Conservation (phyloP, 75 land plant species). For the Picea glauca region DNA sequence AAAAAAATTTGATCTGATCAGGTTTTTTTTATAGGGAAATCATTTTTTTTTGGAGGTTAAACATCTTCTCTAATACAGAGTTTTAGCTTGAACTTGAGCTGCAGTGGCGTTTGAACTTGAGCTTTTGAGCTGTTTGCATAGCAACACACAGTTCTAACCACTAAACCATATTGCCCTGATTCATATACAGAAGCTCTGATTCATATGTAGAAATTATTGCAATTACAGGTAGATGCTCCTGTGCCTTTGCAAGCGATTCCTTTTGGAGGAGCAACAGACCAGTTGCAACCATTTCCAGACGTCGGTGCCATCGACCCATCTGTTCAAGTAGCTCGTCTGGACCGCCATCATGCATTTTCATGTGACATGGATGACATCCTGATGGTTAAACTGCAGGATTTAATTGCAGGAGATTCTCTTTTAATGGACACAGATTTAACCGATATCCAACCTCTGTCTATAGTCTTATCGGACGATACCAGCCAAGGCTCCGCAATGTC, state of each 20-base stretch:
- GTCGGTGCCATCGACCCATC: neutral
- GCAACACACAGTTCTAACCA: no score
- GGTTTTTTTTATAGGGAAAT: no score
- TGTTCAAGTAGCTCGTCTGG: neutral
- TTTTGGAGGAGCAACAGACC: neutral
- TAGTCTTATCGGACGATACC: neutral
- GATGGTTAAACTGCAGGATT: constrained; percentile 7
- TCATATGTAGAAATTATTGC: no score
- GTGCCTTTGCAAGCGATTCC: neutral
- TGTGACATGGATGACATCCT: neutral
- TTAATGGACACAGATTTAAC: neutral
- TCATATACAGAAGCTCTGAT: no score
- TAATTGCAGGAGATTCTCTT: neutral
- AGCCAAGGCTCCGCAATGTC: neutral
- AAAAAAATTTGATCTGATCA: no score
- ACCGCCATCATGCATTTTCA: neutral
- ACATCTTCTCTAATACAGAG: no score
- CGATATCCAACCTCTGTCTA: neutral
- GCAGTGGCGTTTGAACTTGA: no score
- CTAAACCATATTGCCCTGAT: no score
- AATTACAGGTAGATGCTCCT: neutral
- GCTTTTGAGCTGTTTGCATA: no score
- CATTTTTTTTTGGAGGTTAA: no score
- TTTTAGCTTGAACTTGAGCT: no score
- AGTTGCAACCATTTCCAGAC: neutral